phyloP scores from a whole-genome alignment of 1,139 yeast species.

The Cylindricascospora bacillispora region DNA sequence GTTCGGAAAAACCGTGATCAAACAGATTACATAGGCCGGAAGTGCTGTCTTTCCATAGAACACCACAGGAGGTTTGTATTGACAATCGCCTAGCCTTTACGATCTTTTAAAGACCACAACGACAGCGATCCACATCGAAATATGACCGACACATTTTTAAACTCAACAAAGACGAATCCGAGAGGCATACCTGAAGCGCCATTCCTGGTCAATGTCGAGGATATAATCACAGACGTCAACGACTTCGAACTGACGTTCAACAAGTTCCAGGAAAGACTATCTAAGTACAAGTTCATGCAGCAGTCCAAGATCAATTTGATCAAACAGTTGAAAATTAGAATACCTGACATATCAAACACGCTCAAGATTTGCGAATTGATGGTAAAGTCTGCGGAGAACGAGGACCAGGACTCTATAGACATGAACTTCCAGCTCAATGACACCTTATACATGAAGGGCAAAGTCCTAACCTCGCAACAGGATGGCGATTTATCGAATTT shows the following conservation, averaged over 20 bases:
- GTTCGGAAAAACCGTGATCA: no score
- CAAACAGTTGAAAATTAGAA: constrained; percentile 54
- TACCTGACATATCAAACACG: constrained; percentile 85
- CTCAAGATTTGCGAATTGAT: constrained; percentile 58
- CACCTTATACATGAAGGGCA: constrained; percentile 78
- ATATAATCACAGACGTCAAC: constrained; percentile 50
- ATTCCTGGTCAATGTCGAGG: constrained; percentile 75
- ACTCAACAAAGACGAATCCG: constrained; percentile 43
- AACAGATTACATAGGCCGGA: no score
- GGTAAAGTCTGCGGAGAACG: constrained; percentile 30
- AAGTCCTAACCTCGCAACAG: constrained; percentile 24
- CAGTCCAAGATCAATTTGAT: constrained; percentile 63
- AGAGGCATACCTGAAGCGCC: constrained; percentile 97
- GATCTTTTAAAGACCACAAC: no score
- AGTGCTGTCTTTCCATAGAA: no score
- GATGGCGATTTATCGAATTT: constrained; percentile 18
- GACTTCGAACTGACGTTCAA: constrained; percentile 60
- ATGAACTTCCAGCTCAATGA: constrained; percentile 86
- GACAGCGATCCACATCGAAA: no score
- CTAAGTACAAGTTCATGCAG: constrained; percentile 77
- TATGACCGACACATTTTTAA: constrained; percentile 22
- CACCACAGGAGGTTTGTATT: no score
- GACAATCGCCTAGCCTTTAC: no score
- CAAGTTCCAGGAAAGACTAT: constrained; percentile 67
- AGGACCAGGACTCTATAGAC: constrained; percentile 35